Percentiles rank a stretch among this genome's conserved stretches.
These are phyloP conservation scores for cucumber (Cucumis sativus) DNA, from an alignment of 306 rosid species.

Conservation along the genomic window DNA sequence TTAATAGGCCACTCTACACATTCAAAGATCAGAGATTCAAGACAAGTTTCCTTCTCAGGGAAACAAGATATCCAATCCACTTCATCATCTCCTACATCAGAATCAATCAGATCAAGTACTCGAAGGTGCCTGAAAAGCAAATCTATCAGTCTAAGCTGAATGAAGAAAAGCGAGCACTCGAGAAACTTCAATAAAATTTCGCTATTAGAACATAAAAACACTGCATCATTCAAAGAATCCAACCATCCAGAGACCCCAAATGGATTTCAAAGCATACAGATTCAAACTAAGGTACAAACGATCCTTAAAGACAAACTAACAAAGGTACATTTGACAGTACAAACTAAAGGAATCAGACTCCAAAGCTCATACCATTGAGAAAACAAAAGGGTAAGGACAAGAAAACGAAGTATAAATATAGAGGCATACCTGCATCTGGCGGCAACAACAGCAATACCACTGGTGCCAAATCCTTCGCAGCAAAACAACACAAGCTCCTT, in stretches of 20 bases:
- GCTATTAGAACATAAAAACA: not conserved
- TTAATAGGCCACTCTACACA: slow-evolving; percentile 49
- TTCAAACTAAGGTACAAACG: not conserved
- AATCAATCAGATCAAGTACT: slow-evolving; percentile 72
- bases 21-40: slow-evolving; percentile 68
- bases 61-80: slow-evolving; percentile 73
- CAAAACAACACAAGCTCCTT: slow-evolving; percentile 72
- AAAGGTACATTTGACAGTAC: not conserved
- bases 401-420: not conserved
- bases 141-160: not conserved
- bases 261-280: not conserved
- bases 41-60: slow-evolving; percentile 44
- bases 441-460: slow-evolving; percentile 52
- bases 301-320: not conserved
- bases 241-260: slow-evolving; percentile 42
- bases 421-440: slow-evolving; percentile 48
- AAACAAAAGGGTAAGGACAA: not conserved
- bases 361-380: not conserved
- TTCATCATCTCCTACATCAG: slow-evolving; percentile 43
- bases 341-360: not conserved
- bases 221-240: not conserved
- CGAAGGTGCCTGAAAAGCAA: slow-evolving; percentile 42
- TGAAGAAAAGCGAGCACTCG: not conserved
- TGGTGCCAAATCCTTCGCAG: slow-evolving; percentile 68
- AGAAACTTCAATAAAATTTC: not conserved